Evolutionary conservation across 805 yeast genomes (phyloP).

Genomic region (Cyberlindnera meyerae): DNA sequence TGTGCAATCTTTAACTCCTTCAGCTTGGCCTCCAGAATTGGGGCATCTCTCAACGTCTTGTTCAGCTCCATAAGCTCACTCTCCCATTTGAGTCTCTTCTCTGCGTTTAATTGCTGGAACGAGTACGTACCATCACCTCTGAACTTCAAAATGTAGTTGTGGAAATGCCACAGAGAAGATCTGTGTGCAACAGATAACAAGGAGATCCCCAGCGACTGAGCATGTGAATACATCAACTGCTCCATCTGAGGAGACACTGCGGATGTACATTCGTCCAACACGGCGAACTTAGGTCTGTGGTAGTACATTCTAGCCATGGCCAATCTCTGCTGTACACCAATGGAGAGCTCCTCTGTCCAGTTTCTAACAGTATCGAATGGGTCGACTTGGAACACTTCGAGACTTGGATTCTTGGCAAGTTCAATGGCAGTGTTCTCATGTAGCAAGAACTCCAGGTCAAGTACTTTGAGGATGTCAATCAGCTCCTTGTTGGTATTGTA

Average conservation of each 20-base stretch:
- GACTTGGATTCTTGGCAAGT: constrained; percentile 25
- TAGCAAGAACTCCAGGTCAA: constrained; percentile 56
- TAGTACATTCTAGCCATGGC: constrained; percentile 92
- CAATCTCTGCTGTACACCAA: constrained; percentile 88
- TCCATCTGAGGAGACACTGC: constrained; percentile 91
- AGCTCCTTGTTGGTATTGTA: constrained; percentile 41
- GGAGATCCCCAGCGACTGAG: constrained; percentile 74
- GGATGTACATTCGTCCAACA: constrained; percentile 92
- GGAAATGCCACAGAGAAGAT: constrained; percentile 90
- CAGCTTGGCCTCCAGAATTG: constrained; percentile 60
- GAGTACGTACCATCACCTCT: constrained; percentile 76
- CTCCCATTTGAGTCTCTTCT: constrained; percentile 65
- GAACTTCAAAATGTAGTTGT: constrained; percentile 73
- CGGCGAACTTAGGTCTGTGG: constrained; percentile 90
- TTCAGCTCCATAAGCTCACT: constrained; percentile 73
- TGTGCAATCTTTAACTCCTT: constrained; percentile 54
- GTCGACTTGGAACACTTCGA: constrained; percentile 31
- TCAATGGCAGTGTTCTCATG: constrained; percentile 38
- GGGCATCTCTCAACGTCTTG: constrained; percentile 63
- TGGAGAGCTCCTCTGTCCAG: constrained; percentile 86
- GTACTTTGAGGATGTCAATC: constrained; percentile 46
- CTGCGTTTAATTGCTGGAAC: constrained; percentile 63
- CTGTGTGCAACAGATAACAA: constrained; percentile 89
- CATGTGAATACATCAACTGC: constrained; percentile 80
- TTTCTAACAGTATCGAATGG: constrained; percentile 66